Base-by-base conservation (phyloP, 768 basidiomycete genomes). In the Neoboletus brunneissimus region DNA sequence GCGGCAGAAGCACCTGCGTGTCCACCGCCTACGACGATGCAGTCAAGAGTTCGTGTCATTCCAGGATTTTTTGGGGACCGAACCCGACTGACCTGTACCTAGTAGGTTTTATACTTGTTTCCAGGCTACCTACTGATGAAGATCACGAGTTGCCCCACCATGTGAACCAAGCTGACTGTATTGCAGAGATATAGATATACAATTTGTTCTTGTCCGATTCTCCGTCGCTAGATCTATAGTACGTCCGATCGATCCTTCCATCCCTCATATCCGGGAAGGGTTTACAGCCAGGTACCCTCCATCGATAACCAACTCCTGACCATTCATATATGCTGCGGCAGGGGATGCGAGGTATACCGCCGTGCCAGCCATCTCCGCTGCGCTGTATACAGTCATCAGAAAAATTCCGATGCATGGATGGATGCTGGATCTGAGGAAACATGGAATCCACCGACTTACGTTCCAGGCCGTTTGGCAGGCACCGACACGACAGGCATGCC, bases 221-320 rank as follows among this genome's bases (percentile, higher is more conserved):
- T 22, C 29, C 37, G 8, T 37, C 29, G 16, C 43, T 38, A 13
- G 16, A 46, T 43, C 35, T 25, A 0, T 15, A n/a, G n/a, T 25
- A 22, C 11, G 5, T 15, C 8, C 5, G 32, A 22, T 27, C 18
- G 13, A 20, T 40, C 11, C 5, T 15, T 42, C 13, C 13, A 38
- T 41, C 1, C n/a, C 23, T 76, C 61, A 82, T 22, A 67, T 56
- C 4, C 67, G 73, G 2, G 84, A 74, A 32, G 90, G 90, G 65
- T 92, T 93, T 40, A 90, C 87, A 15, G 86, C 79, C 1, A 82
- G 52, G 67, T 81, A 89, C 1, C 89, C 88, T 29, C 91, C 90
- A 63, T 93, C 90, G 35, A 91, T 79, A 18, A 84, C 73, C 42
- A 93, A 78, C 67, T 91, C 87, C 66, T 91, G 89, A 13, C 90